phyloP scores from a whole-genome alignment of 495 filamentous ascomycete species.

The Melanomma pulvis-pyrius region DNA sequence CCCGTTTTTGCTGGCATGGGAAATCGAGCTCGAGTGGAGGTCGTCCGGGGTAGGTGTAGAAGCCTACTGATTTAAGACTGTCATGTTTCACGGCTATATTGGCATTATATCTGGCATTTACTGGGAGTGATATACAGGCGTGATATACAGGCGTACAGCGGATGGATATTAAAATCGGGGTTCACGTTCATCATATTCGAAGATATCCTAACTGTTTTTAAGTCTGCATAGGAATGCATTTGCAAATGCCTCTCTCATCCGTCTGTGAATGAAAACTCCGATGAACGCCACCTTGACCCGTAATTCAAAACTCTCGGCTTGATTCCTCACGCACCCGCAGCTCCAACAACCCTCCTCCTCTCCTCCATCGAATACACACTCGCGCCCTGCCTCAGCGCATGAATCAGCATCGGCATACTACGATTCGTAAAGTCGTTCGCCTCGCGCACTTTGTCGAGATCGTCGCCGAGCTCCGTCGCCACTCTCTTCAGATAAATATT shows the following conservation, averaged over 20 bases:
- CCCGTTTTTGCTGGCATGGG: slow-evolving; percentile 88
- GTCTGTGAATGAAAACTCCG: neutral
- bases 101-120: neutral
- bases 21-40: slow-evolving; percentile 88
- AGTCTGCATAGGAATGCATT: no score
- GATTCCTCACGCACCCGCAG: neutral
- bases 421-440: slow-evolving; percentile 69
- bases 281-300: neutral
- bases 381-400: slow-evolving; percentile 65
- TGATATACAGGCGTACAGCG: no score
- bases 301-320: no score
- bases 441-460: slow-evolving; percentile 65
- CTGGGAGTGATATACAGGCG: neutral
- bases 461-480: slow-evolving; percentile 70
- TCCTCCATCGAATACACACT: slow-evolving; percentile 43
- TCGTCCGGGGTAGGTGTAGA: slow-evolving; percentile 19
- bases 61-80: neutral
- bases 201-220: neutral
- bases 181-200: no score
- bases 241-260: neutral
- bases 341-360: slow-evolving; percentile 38
- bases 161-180: no score
- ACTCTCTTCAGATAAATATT: slow-evolving; percentile 62
- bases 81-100: neutral
- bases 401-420: slow-evolving; percentile 63